Conservation (phyloP, 75 land plant genomes). For the Sequoiadendron giganteum region DNA sequence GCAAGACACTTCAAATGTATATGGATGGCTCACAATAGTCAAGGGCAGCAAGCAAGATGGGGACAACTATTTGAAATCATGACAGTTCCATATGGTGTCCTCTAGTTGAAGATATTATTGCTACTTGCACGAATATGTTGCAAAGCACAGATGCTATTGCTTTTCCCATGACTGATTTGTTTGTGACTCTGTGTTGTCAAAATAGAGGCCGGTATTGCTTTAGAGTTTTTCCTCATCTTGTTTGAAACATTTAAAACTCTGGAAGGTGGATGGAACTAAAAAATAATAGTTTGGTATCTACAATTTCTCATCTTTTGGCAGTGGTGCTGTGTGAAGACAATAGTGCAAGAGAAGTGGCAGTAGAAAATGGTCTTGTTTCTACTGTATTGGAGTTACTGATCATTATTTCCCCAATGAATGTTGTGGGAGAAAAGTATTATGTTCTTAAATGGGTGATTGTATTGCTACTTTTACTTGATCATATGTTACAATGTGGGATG, state of each 20-base stretch:
- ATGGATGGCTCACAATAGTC: no score
- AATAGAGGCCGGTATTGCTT: slow-evolving; percentile 82
- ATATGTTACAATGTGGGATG: slow-evolving; percentile 69
- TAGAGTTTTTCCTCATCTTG: slow-evolving; percentile 55
- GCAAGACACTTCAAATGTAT: no score
- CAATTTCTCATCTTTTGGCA: slow-evolving; percentile 78
- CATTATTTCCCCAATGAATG: slow-evolving; percentile 26
- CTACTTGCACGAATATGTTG: slow-evolving; percentile 66
- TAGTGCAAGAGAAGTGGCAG: slow-evolving; percentile 71
- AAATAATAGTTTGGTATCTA: slow-evolving; percentile 52
- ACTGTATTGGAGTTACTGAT: slow-evolving; percentile 50
- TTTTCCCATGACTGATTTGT: slow-evolving; percentile 77
- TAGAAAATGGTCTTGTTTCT: slow-evolving; percentile 57
- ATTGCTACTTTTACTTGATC: slow-evolving; percentile 66
- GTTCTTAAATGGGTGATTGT: slow-evolving; percentile 71
- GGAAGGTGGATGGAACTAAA: slow-evolving; percentile 48
- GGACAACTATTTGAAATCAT: no score
- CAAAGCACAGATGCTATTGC: slow-evolving; percentile 71
- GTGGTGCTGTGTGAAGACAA: slow-evolving; percentile 85
- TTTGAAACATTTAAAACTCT: slow-evolving; percentile 73
- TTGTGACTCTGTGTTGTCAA: slow-evolving; percentile 79
- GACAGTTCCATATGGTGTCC: no score
- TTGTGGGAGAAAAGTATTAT: slow-evolving; percentile 21
- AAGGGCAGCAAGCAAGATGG: no score
- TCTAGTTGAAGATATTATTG: slow-evolving; percentile 81